Evolutionary conservation across 2,329 filamentous ascomycete species (phyloP), one percentile per base, ranked within the genome.

Genomic region (Daldinia sp.): DNA sequence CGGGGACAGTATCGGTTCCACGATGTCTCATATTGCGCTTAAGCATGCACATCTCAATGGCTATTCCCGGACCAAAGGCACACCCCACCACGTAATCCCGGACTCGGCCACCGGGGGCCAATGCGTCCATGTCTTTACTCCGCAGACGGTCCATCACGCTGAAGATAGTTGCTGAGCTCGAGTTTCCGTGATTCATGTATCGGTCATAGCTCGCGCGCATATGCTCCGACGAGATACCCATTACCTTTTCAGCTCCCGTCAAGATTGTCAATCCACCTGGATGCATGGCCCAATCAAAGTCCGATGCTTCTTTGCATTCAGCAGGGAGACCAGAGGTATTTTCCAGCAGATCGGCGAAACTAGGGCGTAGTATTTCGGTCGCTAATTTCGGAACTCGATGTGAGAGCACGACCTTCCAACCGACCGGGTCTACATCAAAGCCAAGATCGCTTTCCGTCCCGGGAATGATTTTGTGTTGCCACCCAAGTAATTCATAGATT

Each of bases 271-370:
- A 83, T 18, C 90, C 90, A 4, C 90, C 90, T 0, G 90, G 90
- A 72, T 93, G 90, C 75, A 93, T 85, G 0, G 90, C 90, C 90
- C 90, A 93, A 80, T 93, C 90, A 71, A 91, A 92, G 66, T 90
- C 87, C 0, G 82, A 77, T 0, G 89, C 81, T 0, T 76, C 70
- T n/a, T 77, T 74, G 72, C 85, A 85, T 6, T 78, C 73, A 4
- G 77, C 74, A 0, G 87, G 85, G 2, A 88, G 78, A 0, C 79
- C 69, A 1, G 81, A 80, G 23, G 86, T 76, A 6, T 83, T 83
- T 5, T 83, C 78, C 35, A 90, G 74, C 13, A 92, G 82, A 28
- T 86, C 82, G 15, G 80, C 73, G 73, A 90, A 91, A 4, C 86
- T 83, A 3, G 86, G 84, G 1, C 79, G 78, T 7, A 91, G 83